Conservation (phyloP, 805 yeast genomes). For the Lipomyces sp. region DNA sequence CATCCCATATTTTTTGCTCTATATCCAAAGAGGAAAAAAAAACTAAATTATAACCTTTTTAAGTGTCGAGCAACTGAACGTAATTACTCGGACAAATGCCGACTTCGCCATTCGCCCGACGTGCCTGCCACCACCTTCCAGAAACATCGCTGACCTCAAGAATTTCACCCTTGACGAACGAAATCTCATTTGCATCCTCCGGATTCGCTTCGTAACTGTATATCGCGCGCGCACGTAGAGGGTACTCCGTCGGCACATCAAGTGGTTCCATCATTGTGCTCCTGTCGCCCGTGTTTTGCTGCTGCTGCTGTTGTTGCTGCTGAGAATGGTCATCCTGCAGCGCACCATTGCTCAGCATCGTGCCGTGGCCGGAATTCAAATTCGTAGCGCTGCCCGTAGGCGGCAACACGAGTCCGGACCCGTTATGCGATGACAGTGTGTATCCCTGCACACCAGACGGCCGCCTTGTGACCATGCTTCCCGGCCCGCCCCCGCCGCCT, state of each 20-base stretch:
- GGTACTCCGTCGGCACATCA: constrained; percentile 56
- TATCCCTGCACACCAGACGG: constrained; percentile 16
- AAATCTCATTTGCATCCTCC: constrained; percentile 89
- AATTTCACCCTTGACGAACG: constrained; percentile 89
- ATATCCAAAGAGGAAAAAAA: background rate
- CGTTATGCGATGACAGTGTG: constrained; percentile 17
- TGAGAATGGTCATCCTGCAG: constrained; percentile 4
- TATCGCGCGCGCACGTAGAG: constrained; percentile 83
- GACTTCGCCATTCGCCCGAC: constrained; percentile 83
- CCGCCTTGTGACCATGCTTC: constrained; percentile 4
- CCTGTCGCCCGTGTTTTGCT: constrained; percentile 17
- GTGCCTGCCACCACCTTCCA: constrained; percentile 99
- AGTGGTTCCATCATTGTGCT: constrained; percentile 38
- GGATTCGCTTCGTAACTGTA: constrained; percentile 88
- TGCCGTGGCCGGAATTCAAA: constrained; percentile 16
- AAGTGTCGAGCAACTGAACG: constrained; percentile 49
- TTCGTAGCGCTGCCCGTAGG: constrained; percentile 4
- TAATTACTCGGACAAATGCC: constrained; percentile 97
- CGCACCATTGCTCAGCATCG: constrained; percentile 8
- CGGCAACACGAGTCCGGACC: constrained; percentile 12
- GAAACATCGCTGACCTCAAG: constrained; percentile 88
- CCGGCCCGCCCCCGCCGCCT: background rate
- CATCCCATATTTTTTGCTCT: too few species aligned
- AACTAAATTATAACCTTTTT: background rate
- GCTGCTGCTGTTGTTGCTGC: constrained; percentile 10